Evolutionary conservation across 2,329 filamentous ascomycete genomes (phyloP).

Genomic region (Ustulina deusta): DNA sequence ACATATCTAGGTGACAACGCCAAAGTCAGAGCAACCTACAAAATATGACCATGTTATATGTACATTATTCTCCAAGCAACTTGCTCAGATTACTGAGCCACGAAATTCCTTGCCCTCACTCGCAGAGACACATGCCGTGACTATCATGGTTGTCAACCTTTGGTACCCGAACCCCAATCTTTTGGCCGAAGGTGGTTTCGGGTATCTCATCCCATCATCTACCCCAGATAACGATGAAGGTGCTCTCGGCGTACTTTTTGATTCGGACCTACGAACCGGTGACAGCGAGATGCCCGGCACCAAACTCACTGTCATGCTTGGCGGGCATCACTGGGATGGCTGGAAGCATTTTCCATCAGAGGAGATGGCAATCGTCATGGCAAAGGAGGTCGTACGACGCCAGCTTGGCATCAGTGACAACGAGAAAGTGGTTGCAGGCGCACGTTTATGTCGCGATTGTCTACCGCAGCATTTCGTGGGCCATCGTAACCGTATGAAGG

Average conservation of each 20-base stretch:
- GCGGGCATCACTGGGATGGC: constrained; percentile 89
- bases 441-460: constrained; percentile 73
- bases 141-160: constrained; percentile 92
- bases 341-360: constrained; percentile 69
- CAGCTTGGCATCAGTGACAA: constrained; percentile 77
- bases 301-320: constrained; percentile 93
- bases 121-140: constrained; percentile 72
- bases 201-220: constrained; percentile 88
- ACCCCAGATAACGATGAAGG: constrained; percentile 83
- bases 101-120: constrained; percentile 61
- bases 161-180: constrained; percentile 78
- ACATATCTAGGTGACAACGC: constrained; percentile 49
- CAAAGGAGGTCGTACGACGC: constrained; percentile 74
- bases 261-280: constrained; percentile 69
- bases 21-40: constrained; percentile 39
- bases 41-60: constrained; percentile 72
- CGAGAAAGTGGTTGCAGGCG: constrained; percentile 70
- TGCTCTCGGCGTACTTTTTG: constrained; percentile 92
- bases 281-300: constrained; percentile 66
- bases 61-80: constrained; percentile 66
- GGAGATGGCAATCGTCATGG: constrained; percentile 76
- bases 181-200: constrained; percentile 77
- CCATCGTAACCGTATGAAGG: constrained; percentile 72
- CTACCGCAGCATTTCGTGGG: constrained; percentile 92
- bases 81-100: constrained; percentile 54